Evolutionary conservation across 2,329 filamentous ascomycete species (phyloP).

Genomic region (Paecilomyces sp.): DNA sequence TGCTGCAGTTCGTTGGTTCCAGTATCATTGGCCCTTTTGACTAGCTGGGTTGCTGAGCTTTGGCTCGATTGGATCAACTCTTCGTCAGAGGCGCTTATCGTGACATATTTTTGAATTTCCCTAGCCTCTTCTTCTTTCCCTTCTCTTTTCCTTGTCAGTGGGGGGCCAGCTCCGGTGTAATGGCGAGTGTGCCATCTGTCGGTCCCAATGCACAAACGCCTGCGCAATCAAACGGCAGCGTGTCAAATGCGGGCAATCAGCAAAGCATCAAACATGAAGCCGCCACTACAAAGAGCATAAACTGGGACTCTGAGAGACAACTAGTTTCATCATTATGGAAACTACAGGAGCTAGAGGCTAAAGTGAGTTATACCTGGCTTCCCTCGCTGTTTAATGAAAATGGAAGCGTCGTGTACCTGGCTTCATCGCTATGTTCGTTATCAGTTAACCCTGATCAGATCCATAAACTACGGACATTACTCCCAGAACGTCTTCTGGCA

Average conservation of each 20-base stretch:
- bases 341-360: conserved; percentile 31
- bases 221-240: background rate
- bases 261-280: background rate
- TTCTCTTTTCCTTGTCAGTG: background rate
- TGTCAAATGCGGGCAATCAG: background rate
- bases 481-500: conserved; percentile 34
- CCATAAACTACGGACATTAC: conserved; percentile 33
- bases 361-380: conserved; percentile 5
- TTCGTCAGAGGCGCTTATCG: background rate
- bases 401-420: background rate
- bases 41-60: background rate
- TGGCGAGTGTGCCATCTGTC: background rate
- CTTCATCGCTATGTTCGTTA: background rate
- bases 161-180: background rate
- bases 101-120: background rate
- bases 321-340: conserved; percentile 33
- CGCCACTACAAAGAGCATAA: background rate
- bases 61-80: background rate
- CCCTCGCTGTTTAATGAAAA: background rate
- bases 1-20: background rate
- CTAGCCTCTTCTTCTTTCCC: background rate
- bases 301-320: conserved; percentile 28
- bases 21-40: background rate
- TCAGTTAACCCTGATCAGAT: conserved; percentile 20
- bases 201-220: background rate